Evolutionary conservation across 1,139 yeast species (phyloP).

Genomic region (Candida dubliniensis): DNA sequence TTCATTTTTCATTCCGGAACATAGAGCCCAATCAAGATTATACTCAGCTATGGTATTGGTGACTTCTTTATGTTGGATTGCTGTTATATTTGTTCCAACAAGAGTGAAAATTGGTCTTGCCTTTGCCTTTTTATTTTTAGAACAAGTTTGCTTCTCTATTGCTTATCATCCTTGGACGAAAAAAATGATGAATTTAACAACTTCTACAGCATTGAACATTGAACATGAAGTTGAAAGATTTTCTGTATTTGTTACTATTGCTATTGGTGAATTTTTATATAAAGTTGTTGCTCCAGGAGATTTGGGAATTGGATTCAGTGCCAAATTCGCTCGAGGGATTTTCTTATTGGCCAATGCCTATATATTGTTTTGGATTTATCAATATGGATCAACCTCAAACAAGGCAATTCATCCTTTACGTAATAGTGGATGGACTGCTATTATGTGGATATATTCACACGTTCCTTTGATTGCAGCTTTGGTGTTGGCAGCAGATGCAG

Average conservation of each 20-base stretch:
- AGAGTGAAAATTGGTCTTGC: constrained; percentile 51
- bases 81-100: constrained; percentile 44
- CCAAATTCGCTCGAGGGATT: constrained; percentile 48
- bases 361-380: constrained; percentile 53
- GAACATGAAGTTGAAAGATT: constrained; percentile 68
- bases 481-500: constrained; percentile 63
- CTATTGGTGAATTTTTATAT: constrained; percentile 64
- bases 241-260: constrained; percentile 60
- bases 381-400: constrained; percentile 51
- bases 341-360: constrained; percentile 53
- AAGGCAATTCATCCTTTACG: constrained; percentile 58
- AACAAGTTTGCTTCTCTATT: constrained; percentile 32
- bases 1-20: constrained; percentile 54
- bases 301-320: constrained; percentile 48
- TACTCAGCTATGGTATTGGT: constrained; percentile 34
- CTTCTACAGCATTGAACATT: constrained; percentile 62
- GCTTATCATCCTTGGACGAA: constrained; percentile 53
- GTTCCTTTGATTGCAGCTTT: constrained; percentile 53
- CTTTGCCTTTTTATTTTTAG: constrained; percentile 42
- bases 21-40: constrained; percentile 50
- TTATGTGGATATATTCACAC: constrained; percentile 50
- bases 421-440: constrained; percentile 47
- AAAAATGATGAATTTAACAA: constrained; percentile 36
- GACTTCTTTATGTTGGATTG: constrained; percentile 45
- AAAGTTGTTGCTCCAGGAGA: constrained; percentile 55